phyloP scores from a whole-genome alignment of 768 basidiomycete species.

The Rhizopogon roseolus region DNA sequence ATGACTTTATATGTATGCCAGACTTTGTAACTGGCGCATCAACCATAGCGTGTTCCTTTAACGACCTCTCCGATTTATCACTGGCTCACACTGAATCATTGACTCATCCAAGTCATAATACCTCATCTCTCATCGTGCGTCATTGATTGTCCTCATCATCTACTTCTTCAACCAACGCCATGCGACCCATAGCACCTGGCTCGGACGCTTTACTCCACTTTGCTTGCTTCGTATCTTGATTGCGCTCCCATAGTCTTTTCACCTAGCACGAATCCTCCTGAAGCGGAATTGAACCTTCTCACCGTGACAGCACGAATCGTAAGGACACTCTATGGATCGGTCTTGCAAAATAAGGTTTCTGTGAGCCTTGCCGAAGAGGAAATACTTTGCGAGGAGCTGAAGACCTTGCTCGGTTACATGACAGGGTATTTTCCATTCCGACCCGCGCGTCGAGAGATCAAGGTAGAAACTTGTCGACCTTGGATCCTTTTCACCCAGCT shows the following conservation, averaged over 20 bases:
- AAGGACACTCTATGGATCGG: constrained; percentile 52
- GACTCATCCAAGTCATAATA: constrained; percentile 9
- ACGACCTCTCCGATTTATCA: constrained; percentile 25
- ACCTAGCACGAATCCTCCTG: constrained; percentile 52
- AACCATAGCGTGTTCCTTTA: constrained; percentile 27
- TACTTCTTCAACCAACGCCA: constrained; percentile 1
- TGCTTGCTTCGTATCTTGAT: constrained; percentile 85
- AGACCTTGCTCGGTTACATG: constrained; percentile 65
- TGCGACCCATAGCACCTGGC: constrained; percentile 53
- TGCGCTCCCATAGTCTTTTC: constrained; percentile 79
- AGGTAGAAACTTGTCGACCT: constrained; percentile 30
- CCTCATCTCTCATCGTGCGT: constrained; percentile 22
- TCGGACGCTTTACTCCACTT: constrained; percentile 67
- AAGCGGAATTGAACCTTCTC: constrained; percentile 58
- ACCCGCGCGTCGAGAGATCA: constrained; percentile 49
- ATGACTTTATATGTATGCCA: constrained; percentile 26
- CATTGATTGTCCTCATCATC: constrained; percentile 11
- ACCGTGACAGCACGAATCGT: constrained; percentile 53
- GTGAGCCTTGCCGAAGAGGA: constrained; percentile 22
- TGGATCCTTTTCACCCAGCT: background rate
- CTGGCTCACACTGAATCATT: constrained; percentile 10
- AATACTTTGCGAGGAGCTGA: constrained; percentile 43
- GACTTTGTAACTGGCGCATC: constrained; percentile 9
- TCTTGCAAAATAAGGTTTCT: constrained; percentile 42
- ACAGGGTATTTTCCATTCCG: constrained; percentile 81